Evolutionary conservation across 306 rosid species (phyloP), one percentile per base, ranked within the genome.

Genomic region (Fragaria vesca): DNA sequence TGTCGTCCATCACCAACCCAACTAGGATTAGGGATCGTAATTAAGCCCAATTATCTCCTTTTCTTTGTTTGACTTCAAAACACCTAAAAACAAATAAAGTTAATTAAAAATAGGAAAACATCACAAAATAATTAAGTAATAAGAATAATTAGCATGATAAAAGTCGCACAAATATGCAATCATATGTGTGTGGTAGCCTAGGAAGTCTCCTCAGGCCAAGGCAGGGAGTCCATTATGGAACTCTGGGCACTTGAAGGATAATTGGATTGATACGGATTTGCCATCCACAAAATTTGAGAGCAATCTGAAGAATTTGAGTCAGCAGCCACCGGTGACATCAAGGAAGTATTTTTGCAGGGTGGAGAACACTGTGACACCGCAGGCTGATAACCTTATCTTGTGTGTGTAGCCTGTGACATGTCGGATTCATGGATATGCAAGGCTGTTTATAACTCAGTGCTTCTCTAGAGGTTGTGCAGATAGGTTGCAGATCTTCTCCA

Each of bases 331-430:
- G 8, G 92, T 83, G 57, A 17, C 85, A 10, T 76, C 89, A 0
- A 85, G 98, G 78, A 90, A 88, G 20, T 94, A 74, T 80, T 94
- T 94, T 67, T 92, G 92, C 54, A 89, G 97, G 83, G 90, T 94
- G 83, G 97, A 94, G 92, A 94, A 94, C 72, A 94, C 97, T 15
- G 95, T 83, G n/a, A 94, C 97, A 0, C 97, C 98, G 0, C 88
- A 87, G 61, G 78, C 97, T 1, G 93, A 94, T 83, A 94, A 92
- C 40, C 97, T 93, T 0, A 74, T 92, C 21, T 12, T 92, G 81
- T 91, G 97, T 43, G 98, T 92, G 32, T 89, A 81, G 70, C 95
- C 97, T 1, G 98, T 90, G 69, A 92, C 98, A 0, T 3, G 76
- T 7, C 86, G 98, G 66, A 94, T 94, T 66, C 97, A 79, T 75